Evolutionary conservation across 345 rosid species (phyloP).

Genomic region (Iberis pinnata): DNA sequence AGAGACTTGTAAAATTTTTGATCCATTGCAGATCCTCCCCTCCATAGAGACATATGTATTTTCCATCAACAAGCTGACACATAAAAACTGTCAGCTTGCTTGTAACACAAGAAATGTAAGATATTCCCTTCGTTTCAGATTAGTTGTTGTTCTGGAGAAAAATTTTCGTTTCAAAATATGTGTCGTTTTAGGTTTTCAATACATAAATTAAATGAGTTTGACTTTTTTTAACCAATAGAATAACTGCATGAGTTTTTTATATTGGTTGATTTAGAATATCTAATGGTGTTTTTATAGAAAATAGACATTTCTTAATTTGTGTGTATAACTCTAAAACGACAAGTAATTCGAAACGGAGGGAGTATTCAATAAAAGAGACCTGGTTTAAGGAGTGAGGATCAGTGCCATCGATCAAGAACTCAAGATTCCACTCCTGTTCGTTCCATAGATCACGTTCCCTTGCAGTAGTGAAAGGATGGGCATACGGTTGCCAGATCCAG

Average conservation of each 20-base stretch:
- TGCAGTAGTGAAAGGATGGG: constrained; percentile 62
- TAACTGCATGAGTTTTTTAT: too few relatives aligned
- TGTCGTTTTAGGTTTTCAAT: too few relatives aligned
- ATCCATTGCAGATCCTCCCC: constrained; percentile 78
- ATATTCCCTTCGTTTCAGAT: too few relatives aligned
- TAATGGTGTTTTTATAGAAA: too few relatives aligned
- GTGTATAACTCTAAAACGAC: too few relatives aligned
- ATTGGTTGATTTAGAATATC: too few relatives aligned
- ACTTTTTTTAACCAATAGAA: too few relatives aligned
- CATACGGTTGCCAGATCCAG: constrained; percentile 70
- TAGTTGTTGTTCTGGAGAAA: too few relatives aligned
- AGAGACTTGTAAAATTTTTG: constrained; percentile 36
- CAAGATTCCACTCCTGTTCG: constrained; percentile 53
- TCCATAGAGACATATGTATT: constrained; percentile 60
- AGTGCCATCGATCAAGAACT: constrained; percentile 45
- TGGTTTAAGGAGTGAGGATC: constrained; percentile 40
- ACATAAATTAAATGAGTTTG: too few relatives aligned
- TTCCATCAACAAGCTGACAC: constrained; percentile 40
- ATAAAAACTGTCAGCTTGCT: not conserved
- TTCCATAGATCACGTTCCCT: constrained; percentile 58
- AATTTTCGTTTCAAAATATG: too few relatives aligned
- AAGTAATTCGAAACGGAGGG: too few relatives aligned
- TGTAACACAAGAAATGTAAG: not conserved
- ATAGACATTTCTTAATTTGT: too few relatives aligned
- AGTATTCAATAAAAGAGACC: constrained; percentile 29